Percentiles rank a stretch among this genome's conserved stretches.
Conservation (phyloP, 2,329 filamentous ascomycete genomes). For the Fusarium neocosmosporiellum region DNA sequence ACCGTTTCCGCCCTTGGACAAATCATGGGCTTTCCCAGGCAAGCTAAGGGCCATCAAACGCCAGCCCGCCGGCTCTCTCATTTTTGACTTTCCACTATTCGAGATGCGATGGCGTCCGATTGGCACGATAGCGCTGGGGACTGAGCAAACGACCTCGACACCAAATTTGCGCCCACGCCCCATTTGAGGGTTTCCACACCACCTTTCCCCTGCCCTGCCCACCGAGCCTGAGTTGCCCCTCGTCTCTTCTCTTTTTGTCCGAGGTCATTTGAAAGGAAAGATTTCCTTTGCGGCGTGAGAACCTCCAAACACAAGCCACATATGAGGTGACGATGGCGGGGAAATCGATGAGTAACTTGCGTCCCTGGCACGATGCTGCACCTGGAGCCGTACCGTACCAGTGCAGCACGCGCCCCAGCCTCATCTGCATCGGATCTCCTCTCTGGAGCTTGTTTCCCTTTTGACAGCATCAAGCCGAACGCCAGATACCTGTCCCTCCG, state of each 20-base stretch:
- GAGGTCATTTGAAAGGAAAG: background rate
- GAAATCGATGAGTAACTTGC: background rate
- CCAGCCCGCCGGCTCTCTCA: constrained; percentile 29
- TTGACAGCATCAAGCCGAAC: background rate
- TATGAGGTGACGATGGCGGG: background rate
- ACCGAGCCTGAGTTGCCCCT: constrained; percentile 7
- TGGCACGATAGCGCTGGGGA: constrained; percentile 46
- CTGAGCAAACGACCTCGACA: constrained; percentile 32
- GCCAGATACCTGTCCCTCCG: background rate
- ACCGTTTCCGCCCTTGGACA: constrained; percentile 14
- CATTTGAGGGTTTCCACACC: constrained; percentile 27
- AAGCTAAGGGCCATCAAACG: constrained; percentile 6
- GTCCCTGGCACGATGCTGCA: background rate
- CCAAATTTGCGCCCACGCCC: constrained; percentile 38
- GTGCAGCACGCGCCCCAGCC: background rate
- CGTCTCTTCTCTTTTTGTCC: background rate
- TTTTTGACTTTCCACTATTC: constrained; percentile 42
- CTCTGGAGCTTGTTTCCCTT: background rate
- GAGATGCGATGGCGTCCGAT: constrained; percentile 48
- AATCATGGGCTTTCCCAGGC: constrained; percentile 21
- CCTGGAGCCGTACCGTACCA: background rate
- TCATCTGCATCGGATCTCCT: background rate
- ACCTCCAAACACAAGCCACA: background rate
- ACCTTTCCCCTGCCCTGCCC: constrained; percentile 5
- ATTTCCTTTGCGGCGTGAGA: background rate